Conservation (phyloP, 2,329 filamentous ascomycete species). For the Microdochium bolleyi region DNA sequence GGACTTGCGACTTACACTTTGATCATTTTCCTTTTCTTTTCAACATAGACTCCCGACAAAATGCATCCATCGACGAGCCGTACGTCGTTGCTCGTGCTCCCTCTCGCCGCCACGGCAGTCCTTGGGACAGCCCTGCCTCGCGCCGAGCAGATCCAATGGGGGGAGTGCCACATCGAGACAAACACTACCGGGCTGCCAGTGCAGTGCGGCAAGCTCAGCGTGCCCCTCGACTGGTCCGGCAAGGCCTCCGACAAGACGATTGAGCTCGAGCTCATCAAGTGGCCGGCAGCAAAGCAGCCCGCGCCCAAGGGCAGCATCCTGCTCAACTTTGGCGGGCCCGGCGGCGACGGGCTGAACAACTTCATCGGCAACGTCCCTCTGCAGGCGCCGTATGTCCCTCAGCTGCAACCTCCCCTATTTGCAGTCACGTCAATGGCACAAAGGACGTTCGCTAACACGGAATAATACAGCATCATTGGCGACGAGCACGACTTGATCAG, state of each 20-base stretch:
- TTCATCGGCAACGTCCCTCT: not conserved
- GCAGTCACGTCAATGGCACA: not conserved
- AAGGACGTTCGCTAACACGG: not conserved
- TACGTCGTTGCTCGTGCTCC: not conserved
- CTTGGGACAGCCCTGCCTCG: not conserved
- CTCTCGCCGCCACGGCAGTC: not conserved
- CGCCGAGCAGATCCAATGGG: not conserved
- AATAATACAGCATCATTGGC: conserved; percentile 4
- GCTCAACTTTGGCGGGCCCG: conserved; percentile 24
- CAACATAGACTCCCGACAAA: not conserved
- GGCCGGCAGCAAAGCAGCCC: conserved; percentile 16
- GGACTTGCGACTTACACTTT: not conserved
- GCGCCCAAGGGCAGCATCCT: conserved; percentile 19
- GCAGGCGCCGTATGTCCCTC: not conserved
- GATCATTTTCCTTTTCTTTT: not conserved
- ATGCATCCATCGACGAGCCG: not conserved
- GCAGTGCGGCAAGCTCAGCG: conserved; percentile 18
- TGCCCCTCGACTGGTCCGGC: conserved; percentile 24
- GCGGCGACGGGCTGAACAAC: conserved; percentile 5
- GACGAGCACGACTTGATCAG: conserved; percentile 9
- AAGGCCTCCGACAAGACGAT: conserved; percentile 11
- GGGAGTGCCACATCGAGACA: not conserved
- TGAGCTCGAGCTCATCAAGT: conserved; percentile 15
- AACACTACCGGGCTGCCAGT: conserved; percentile 1
- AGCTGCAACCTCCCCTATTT: too few species aligned